Evolutionary conservation across 2,329 filamentous ascomycete species (phyloP).

Genomic region (Penicillium rolfsii): DNA sequence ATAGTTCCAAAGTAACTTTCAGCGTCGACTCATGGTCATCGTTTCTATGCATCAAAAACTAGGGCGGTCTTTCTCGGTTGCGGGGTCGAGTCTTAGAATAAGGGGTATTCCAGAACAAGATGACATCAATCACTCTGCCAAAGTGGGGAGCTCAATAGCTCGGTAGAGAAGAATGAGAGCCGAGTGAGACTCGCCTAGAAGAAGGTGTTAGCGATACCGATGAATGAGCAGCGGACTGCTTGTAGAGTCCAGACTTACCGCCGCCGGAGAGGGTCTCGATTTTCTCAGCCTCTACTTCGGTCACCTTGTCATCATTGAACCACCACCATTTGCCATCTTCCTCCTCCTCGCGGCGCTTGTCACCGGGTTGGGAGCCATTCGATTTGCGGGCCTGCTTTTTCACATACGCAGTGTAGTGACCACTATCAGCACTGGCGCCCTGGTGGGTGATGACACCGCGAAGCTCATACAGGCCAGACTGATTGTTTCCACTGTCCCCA

Average conservation of each 20-base stretch:
- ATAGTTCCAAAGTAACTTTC: slow-evolving; percentile 4
- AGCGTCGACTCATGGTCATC: slow-evolving; percentile 28
- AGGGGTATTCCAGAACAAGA: not conserved
- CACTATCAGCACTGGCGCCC: slow-evolving; percentile 93
- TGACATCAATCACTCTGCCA: slow-evolving; percentile 39
- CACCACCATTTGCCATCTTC: slow-evolving; percentile 99
- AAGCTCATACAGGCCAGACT: slow-evolving; percentile 93
- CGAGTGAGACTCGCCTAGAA: slow-evolving; percentile 54
- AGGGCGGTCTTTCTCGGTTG: slow-evolving; percentile 15
- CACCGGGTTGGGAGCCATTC: slow-evolving; percentile 67
- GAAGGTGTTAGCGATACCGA: slow-evolving; percentile 22
- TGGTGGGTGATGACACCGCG: slow-evolving; percentile 95
- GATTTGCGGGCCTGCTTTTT: slow-evolving; percentile 77
- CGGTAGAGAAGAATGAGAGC: slow-evolving; percentile 56
- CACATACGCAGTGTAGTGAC: slow-evolving; percentile 96
- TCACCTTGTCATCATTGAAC: slow-evolving; percentile 99
- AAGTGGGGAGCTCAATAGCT: slow-evolving; percentile 53
- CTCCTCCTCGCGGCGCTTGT: slow-evolving; percentile 69
- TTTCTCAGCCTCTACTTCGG: slow-evolving; percentile 87
- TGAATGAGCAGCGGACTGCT: slow-evolving; percentile 11
- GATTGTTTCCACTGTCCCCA: slow-evolving; percentile 81
- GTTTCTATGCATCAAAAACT: slow-evolving; percentile 33
- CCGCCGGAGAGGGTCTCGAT: slow-evolving; percentile 88
- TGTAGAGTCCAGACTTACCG: slow-evolving; percentile 56
- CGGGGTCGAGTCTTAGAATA: not conserved